Base-by-base conservation (phyloP, 345 rosid genomes). In the Erucastrum elatum region DNA sequence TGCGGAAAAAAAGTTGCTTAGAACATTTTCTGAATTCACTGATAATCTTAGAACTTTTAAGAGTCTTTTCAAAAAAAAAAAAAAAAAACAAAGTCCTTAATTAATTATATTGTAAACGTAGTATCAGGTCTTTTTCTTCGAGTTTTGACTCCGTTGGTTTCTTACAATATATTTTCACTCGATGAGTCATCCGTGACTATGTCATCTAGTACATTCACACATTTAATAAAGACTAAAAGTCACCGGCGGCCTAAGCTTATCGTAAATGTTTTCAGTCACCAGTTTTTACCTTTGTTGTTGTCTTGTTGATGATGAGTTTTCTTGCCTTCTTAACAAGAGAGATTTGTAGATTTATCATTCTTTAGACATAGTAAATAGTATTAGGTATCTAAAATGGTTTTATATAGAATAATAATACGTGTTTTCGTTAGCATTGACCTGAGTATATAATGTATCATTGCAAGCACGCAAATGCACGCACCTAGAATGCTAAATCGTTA, bases 401-500 rank as follows among this genome's bases (percentile, higher is more conserved):
- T 53, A 53, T 16, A 53, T 51, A 51, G 21, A 51, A 6, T 33
- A 21, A 35, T 7, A 7, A 39, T 46, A 46, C 41, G 41, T 11
- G 27, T 51, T 29, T 55, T 29, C 67, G 35, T 13, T 8, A 65
- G 8, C 55, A 15, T 79, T 74, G 77, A 72, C 82, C 49, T 6
- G 12, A 29, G 35, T 60, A 68, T 16, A 15, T 15, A 71, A 72
- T 34, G 31, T 29, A 49, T 51, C 65, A 77, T 13, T 64, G 10
- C 33, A 53, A 35, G 71, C 49, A 77, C 67, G 35, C 68, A 62
- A 13, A 61, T 46, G 75, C 75, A 69, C 12, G 79, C 75, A 77
- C 46, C 76, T 41, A 16, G 1, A 37, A 51, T 10, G 37, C 68
- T 58, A 30, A 17, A 34, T 66, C 5, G 16, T n/a, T 60, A 4